These are phyloP conservation scores for Moricandia moricandioides DNA, from an alignment of 345 rosid species.

Conservation along the genomic window DNA sequence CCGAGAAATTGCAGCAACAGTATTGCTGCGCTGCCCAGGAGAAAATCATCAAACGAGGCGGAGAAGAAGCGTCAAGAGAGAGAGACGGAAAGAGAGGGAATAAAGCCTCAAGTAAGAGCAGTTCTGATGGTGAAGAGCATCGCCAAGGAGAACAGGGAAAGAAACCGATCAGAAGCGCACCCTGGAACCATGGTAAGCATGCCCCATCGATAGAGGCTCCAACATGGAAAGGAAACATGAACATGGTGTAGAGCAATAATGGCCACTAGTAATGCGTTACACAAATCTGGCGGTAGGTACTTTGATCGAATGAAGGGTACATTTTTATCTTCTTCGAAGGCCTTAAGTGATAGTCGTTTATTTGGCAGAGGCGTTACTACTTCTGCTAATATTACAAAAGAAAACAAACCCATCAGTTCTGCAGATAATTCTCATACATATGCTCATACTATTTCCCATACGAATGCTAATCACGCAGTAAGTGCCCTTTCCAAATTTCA, in stretches of 20 bases:
- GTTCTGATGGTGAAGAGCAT: conserved; percentile 84
- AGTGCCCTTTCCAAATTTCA: conserved; percentile 40
- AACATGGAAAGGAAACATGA: conserved; percentile 48
- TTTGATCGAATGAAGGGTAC: conserved; percentile 89
- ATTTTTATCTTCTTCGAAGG: conserved; percentile 75
- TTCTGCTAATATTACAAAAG: conserved; percentile 49
- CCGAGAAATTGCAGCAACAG: conserved; percentile 60
- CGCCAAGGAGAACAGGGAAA: conserved; percentile 60
- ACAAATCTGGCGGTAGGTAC: conserved; percentile 64
- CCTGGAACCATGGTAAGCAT: conserved; percentile 47
- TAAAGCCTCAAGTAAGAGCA: conserved; percentile 85
- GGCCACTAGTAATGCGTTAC: conserved; percentile 45
- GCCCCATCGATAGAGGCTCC: conserved; percentile 48
- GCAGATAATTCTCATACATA: conserved; percentile 50
- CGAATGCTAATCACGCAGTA: conserved; percentile 54
- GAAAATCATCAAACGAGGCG: conserved; percentile 56
- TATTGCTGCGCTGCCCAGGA: conserved; percentile 51
- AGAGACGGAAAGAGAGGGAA: conserved; percentile 89
- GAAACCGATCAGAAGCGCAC: conserved; percentile 64
- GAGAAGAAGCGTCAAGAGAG: conserved; percentile 81
- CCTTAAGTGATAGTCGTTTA: conserved; percentile 71
- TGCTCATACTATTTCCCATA: conserved; percentile 48
- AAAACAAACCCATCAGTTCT: conserved; percentile 50
- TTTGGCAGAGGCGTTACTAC: conserved; percentile 65
- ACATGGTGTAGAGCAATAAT: conserved; percentile 43